phyloP scores from a whole-genome alignment of 1,284 basidiomycete species.

The Coniferiporia sulphurascens region DNA sequence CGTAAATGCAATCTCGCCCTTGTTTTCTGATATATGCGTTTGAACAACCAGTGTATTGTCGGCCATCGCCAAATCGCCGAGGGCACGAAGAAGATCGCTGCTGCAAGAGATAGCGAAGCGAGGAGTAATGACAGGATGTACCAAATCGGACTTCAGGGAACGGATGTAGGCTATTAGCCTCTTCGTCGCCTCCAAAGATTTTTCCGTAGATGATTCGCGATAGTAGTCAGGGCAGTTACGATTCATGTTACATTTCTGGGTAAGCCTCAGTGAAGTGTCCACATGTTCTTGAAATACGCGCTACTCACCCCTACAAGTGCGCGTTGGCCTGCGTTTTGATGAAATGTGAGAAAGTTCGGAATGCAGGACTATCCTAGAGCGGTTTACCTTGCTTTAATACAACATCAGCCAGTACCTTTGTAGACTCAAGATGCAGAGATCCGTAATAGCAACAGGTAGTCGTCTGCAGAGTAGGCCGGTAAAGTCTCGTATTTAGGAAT shows the following conservation, averaged over 20 bases:
- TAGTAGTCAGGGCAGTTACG: constrained; percentile 70
- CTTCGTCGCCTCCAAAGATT: constrained; percentile 57
- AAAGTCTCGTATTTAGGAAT: background rate
- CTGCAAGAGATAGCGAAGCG: constrained; percentile 95
- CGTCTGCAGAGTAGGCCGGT: constrained; percentile 47
- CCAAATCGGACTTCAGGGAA: constrained; percentile 48
- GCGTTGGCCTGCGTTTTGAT: constrained; percentile 63
- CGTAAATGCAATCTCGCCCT: constrained; percentile 67
- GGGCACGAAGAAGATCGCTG: constrained; percentile 55
- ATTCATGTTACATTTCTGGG: constrained; percentile 94
- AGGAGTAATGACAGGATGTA: constrained; percentile 90
- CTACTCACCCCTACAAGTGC: constrained; percentile 74
- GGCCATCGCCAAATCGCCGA: constrained; percentile 56
- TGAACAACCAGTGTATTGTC: constrained; percentile 74
- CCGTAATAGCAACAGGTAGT: constrained; percentile 94
- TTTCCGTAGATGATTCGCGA: constrained; percentile 56
- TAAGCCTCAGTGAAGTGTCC: constrained; percentile 8
- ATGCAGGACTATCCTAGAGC: background rate
- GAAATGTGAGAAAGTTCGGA: background rate
- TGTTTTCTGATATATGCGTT: constrained; percentile 92
- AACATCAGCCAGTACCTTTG: constrained; percentile 77
- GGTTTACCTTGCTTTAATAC: constrained; percentile 57
- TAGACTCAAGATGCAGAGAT: constrained; percentile 77
- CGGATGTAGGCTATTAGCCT: constrained; percentile 70
- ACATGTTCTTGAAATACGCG: constrained; percentile 10